A percentile compares a stretch with the other conserved stretches of the same genome.
Evolutionary conservation across 2,329 filamentous ascomycete genomes (phyloP).

Genomic region (Colletotrichum euphorbiae): DNA sequence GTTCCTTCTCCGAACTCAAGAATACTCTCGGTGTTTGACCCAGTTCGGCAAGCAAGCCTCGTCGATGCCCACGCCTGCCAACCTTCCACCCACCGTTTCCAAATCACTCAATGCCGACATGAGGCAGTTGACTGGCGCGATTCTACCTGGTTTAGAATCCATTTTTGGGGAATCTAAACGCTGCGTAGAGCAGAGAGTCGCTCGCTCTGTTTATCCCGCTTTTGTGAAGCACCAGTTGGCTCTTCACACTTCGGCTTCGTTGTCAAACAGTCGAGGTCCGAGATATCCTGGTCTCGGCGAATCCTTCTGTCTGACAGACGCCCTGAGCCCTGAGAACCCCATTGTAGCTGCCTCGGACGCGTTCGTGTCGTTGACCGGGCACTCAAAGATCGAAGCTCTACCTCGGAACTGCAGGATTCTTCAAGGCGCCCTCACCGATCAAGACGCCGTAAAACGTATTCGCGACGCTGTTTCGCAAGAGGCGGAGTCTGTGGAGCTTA

Average conservation of each 20-base stretch:
- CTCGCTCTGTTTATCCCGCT: conserved; percentile 60
- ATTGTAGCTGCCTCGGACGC: conserved; percentile 62
- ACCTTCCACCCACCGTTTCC: conserved; percentile 54
- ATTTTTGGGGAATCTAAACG: conserved; percentile 57
- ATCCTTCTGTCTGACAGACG: conserved; percentile 69
- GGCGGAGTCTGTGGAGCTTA: conserved; percentile 60
- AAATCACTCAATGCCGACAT: conserved; percentile 58
- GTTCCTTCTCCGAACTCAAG: conserved; percentile 62
- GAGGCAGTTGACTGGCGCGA: conserved; percentile 56
- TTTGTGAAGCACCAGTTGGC: conserved; percentile 66
- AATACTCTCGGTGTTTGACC: conserved; percentile 58
- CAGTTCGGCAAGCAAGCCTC: conserved; percentile 55
- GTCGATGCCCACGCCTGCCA: conserved; percentile 56
- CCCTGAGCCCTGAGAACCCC: conserved; percentile 60
- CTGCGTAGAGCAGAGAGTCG: conserved; percentile 58
- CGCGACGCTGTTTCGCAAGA: conserved; percentile 53
- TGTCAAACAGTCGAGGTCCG: conserved; percentile 52
- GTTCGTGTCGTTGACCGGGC: conserved; percentile 64
- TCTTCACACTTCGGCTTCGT: conserved; percentile 56
- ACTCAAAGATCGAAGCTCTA: conserved; percentile 59
- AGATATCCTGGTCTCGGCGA: conserved; percentile 67
- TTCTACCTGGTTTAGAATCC: conserved; percentile 59
- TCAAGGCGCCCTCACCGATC: conserved; percentile 60
- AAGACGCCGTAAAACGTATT: conserved; percentile 54
- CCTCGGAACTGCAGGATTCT: conserved; percentile 63